A percentile compares a stretch with the other conserved stretches of the same genome.
Evolutionary conservation across 1,139 yeast species (phyloP).

Genomic region (Geotrichum europaeum): DNA sequence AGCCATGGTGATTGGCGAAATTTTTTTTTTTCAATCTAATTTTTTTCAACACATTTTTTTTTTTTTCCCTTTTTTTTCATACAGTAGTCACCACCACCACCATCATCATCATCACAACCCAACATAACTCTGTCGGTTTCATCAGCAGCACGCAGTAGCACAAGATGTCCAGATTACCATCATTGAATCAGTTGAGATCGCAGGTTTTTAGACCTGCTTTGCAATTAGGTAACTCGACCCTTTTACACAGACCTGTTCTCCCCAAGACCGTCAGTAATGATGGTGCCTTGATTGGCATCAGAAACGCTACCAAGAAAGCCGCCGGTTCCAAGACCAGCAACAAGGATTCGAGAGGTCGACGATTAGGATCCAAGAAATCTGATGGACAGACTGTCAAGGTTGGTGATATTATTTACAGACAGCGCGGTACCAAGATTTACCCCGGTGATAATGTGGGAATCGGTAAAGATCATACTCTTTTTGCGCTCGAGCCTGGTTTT

Average conservation of each 20-base stretch:
- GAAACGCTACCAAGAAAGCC: constrained; percentile 90
- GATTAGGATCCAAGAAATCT: constrained; percentile 83
- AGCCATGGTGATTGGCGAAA: not conserved
- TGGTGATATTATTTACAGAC: constrained; percentile 91
- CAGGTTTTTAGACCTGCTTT: constrained; percentile 13
- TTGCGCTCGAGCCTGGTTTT: constrained; percentile 86
- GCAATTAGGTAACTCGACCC: constrained; percentile 12
- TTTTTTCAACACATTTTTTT: not conserved
- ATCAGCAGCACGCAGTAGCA: not conserved
- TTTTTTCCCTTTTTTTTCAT: not conserved
- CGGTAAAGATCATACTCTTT: constrained; percentile 91
- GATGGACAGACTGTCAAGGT: constrained; percentile 64
- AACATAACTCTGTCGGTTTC: not conserved
- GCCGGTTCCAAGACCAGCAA: constrained; percentile 91
- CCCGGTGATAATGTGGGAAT: constrained; percentile 88
- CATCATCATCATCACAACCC: not conserved
- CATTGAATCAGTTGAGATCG: constrained; percentile 9
- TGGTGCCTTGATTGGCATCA: constrained; percentile 42
- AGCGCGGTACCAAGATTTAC: constrained; percentile 91
- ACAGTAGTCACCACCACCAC: not conserved
- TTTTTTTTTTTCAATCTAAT: not conserved
- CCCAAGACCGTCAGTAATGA: not conserved
- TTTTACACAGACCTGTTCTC: constrained; percentile 8
- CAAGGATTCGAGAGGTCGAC: constrained; percentile 92
- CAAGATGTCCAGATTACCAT: constrained; percentile 13